These are phyloP conservation scores for Aspergillus cejpii DNA, from an alignment of 2,329 filamentous ascomycete species.

Conservation along the genomic window DNA sequence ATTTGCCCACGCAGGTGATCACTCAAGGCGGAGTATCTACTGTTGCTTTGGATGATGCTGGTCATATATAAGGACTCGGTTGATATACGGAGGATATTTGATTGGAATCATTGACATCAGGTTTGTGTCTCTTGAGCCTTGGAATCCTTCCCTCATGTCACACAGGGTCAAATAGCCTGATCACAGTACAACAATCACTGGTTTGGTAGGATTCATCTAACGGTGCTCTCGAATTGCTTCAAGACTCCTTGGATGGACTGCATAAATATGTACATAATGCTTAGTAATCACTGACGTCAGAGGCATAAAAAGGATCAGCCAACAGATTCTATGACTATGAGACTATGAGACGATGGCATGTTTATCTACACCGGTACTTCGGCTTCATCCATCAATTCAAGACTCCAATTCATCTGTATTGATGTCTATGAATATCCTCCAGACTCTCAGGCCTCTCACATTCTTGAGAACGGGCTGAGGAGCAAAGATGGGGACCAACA, in stretches of 20 bases:
- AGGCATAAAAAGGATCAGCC: no score
- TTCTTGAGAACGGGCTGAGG: background rate
- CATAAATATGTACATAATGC: no score
- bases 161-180: background rate
- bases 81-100: background rate
- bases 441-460: background rate
- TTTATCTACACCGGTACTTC: no score
- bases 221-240: no score
- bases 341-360: no score
- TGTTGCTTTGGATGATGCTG: no score
- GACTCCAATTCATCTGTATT: background rate
- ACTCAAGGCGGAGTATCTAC: background rate
- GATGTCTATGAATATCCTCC: background rate
- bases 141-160: background rate
- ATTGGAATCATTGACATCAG: no score
- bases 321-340: no score
- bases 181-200: background rate
- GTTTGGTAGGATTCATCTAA: background rate
- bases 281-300: no score
- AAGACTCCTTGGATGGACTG: no score
- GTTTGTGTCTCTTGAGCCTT: no score
- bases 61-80: no score
- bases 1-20: background rate
- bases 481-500: slow-evolving; percentile 7
- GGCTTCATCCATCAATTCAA: background rate